Base-by-base conservation (phyloP, 1,284 basidiomycete genomes). In the Tylopilus sp. region DNA sequence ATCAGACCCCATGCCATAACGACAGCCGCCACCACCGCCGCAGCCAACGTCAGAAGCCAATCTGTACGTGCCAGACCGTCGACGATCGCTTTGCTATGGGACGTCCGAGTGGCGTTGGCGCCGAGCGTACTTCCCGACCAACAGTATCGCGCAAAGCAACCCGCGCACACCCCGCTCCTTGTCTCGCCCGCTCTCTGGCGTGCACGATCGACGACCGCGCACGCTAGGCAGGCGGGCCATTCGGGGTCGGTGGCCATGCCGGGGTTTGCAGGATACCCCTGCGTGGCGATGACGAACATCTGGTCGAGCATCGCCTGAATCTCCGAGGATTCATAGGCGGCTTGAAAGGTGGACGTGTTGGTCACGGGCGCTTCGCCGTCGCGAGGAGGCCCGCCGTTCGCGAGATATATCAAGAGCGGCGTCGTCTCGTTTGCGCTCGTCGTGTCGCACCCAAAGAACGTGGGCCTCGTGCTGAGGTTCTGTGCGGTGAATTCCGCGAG, bases 221-320 rank as follows among this genome's bases (percentile, higher is more conserved):
- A 76, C 19, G 73, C 72, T 31, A 76, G 51, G 44, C 75, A 76
- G 44, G 70, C 67, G 0, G 71, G 65, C 72, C 73, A 77, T 25
- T 72, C 59, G 1, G 61, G 58, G 37, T 77, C 75, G 13, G 33
- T 59, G 11, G 36, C 41, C 21, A 41, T 30, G 8, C 48, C 55
- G 1, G 51, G 11, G 15, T 45, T 34, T 15, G 49, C 37, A 0
- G 65, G 64, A 10, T 61, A 62, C 6, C 73, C 75, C 55, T 75
- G 73, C 26, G 70, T 75, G 16, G 71, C 67, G 30, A 73, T 64
- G 19, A 53, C 55, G 53, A 68, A 72, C 13, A 63, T 61, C 59
- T 78, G 73, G 45, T 67, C 59, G 6, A 78, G 60, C 65, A 78
- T 71, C 11, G 58, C 66, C 53, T 73, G 67, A 16, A 73, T 56